phyloP scores from a whole-genome alignment of 2,329 filamentous ascomycete genomes.

The Alternaria arbusti region DNA sequence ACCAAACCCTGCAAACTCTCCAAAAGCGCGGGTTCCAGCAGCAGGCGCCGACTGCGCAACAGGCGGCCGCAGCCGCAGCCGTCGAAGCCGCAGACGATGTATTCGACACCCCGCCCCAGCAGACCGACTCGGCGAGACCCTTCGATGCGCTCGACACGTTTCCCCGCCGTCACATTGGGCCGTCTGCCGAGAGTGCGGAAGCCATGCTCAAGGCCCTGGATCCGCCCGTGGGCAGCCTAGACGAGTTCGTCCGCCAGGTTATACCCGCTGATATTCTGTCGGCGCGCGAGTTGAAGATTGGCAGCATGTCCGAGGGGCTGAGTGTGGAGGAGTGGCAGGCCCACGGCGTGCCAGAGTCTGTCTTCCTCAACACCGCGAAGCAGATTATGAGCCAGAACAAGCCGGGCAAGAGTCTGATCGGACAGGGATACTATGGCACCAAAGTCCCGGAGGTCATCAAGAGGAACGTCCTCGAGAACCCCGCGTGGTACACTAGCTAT shows the following conservation, averaged over 20 bases:
- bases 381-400: constrained; percentile 67
- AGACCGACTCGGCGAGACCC: constrained; percentile 24
- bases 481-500: constrained; percentile 97
- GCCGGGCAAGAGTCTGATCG: constrained; percentile 74
- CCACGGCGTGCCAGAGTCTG: constrained; percentile 60
- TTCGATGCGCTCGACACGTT: constrained; percentile 68
- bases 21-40: constrained; percentile 34
- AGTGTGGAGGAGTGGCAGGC: constrained; percentile 52
- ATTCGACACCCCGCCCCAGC: constrained; percentile 34
- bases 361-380: constrained; percentile 61
- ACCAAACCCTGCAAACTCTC: constrained; percentile 20
- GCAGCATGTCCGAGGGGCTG: constrained; percentile 26
- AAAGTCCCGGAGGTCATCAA: constrained; percentile 88
- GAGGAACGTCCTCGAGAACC: constrained; percentile 89
- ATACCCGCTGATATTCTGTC: constrained; percentile 81
- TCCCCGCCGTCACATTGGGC: constrained; percentile 84
- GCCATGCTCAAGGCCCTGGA: constrained; percentile 83
- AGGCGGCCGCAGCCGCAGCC: constrained; percentile 24
- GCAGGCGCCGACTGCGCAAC: constrained; percentile 21
- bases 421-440: constrained; percentile 87
- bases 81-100: constrained; percentile 38
- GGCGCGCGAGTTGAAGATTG: constrained; percentile 65
- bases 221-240: constrained; percentile 73
- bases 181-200: constrained; percentile 70
- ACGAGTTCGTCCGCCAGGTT: constrained; percentile 85